Evolutionary conservation across 164 flowering plant genomes (phyloP), one percentile per base, ranked within the genome.

Genomic region (Brasenia schreberi): DNA sequence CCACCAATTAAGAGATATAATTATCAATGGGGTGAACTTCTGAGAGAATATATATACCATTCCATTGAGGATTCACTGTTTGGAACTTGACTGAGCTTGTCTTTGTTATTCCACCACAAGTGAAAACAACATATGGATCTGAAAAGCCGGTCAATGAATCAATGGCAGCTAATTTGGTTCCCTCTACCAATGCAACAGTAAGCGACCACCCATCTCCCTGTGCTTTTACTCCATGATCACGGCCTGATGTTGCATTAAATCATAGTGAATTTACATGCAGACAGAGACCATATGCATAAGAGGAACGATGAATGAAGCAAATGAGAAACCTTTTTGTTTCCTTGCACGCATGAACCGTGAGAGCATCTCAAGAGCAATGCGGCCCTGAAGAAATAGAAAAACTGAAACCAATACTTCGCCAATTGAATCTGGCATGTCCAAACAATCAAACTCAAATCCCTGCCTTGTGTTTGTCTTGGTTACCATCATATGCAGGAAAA

Each of bases 151-250:
- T 87, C 7, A 70, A 63, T 42, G 95, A 75, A 71, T 89, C 98
- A 43, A 94, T 90, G 53, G 96, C 87, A 70, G 93, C 90, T 69
- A 94, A 75, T 79, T 79, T 85, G 66, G 67, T 78, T 70, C 96
- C 98, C 76, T 90, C 97, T 43, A 94, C 77, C 85, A 94, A 80
- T 59, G 96, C 98, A 79, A 89, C 85, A 67, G 98, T 94, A 11
- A 94, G 80, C 73, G 90, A 70, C 98, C 98, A 94, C 39, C 98
- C 97, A 77, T 90, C 88, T 60, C 98, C 98, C 71, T 81, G 93
- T 65, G 98, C 98, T 78, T 90, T 90, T 61, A 90, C 75, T 69
- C 98, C 97, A 81, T 94, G 98, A 77, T 94, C 98, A 73, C 85
- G 81, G 27, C 90, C 97, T 94, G 63, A n/a, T 39, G 56, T 68